Evolutionary conservation across 2,329 filamentous ascomycete genomes (phyloP), one percentile per base, ranked within the genome.

Genomic region (Emericellopsis atlantica): DNA sequence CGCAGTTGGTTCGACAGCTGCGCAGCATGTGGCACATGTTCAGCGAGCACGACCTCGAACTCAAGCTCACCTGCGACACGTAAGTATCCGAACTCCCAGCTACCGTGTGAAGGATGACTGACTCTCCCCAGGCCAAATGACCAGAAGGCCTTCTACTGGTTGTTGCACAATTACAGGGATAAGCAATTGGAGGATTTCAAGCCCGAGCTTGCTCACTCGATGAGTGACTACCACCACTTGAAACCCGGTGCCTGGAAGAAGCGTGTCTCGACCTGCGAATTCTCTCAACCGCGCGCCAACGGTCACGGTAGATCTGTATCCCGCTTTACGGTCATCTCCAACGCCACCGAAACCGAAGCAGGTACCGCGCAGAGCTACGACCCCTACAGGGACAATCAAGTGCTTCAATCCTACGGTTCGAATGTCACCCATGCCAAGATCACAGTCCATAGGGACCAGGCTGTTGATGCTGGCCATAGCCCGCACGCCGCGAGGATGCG

Each of bases 1-100:
- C 74, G 37, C 84, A 94, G 48, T 76, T 95, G 23, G 62, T 96
- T 38, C 77, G 88, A 34, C 90, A 94, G 57, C 69, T 98, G 47
- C 82, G 84, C 44, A 90, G 88, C 3, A 72, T 96, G 52, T 96
- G 88, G 89, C 89, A 96, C 63, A 84, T 81, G 50, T 82, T 86
- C 48, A 76, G 76, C 29, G 83, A 90, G 49, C 74, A 82, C 23
- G 72, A 80, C 15, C 62, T 96, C 18, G 70, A 82, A 21, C 66
- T 76, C 42, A 81, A 79, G 52, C 68, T 96, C n/a, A 61, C 72
- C 11, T 75, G 66, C 46, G 62, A 75, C 26, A 73, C 78, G 77
- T 84, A 66, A 60, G 78, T 69, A 23, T 21, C 18, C 18, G 12
- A 9, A 6, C 22, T 23, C 6, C 12, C 3, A 14, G 34, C n/a